These are phyloP conservation scores for Arbutus unedo DNA, from an alignment of 148 eudicot species.

Conservation along the genomic window DNA sequence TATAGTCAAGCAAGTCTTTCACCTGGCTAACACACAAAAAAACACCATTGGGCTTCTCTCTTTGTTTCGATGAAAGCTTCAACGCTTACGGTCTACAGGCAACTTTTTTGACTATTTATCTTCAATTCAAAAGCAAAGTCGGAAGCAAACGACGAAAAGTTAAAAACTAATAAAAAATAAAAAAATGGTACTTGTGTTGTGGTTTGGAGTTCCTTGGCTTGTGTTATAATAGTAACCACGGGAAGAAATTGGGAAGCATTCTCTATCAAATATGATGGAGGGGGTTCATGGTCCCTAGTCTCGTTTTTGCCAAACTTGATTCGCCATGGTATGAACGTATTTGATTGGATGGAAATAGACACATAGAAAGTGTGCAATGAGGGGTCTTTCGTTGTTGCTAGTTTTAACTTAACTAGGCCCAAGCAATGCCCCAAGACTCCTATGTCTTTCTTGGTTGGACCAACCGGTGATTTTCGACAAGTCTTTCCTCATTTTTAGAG, in stretches of 20 bases:
- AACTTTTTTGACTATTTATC: not conserved
- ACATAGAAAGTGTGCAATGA: not conserved
- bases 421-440: too few species aligned
- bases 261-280: too few species aligned
- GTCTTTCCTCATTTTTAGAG: too few species aligned
- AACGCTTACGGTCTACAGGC: not conserved
- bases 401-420: not conserved
- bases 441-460: too few species aligned
- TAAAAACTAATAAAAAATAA: not conserved
- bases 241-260: too few species aligned
- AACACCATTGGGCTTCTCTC: not conserved
- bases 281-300: too few species aligned
- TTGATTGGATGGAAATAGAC: not conserved
- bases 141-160: not conserved
- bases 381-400: not conserved
- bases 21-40: not conserved
- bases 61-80: slow-evolving; percentile 3
- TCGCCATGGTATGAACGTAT: too few species aligned
- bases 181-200: too few species aligned
- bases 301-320: too few species aligned
- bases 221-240: too few species aligned
- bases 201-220: too few species aligned
- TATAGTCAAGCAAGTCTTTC: not conserved
- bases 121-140: not conserved
- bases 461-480: too few species aligned